A percentile compares a stretch with the other conserved stretches of the same genome.
phyloP scores from a whole-genome alignment of 164 flowering plant genomes.

The Chimonanthus salicifolius region DNA sequence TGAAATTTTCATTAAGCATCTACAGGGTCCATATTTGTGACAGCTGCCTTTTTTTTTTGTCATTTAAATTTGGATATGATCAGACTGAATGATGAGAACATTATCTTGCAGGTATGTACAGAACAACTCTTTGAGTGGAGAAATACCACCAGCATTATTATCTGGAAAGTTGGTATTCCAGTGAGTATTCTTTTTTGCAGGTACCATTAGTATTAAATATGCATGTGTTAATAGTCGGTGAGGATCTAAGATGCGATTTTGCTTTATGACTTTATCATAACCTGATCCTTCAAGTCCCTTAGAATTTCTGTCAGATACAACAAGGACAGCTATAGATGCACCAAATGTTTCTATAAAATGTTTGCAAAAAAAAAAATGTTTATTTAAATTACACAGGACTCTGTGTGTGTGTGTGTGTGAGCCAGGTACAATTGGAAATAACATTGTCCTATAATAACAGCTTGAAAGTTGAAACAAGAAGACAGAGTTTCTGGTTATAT shows the following conservation, averaged over 20 bases:
- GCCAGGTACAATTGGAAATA: too few species aligned
- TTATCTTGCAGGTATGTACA: slow-evolving; percentile 58
- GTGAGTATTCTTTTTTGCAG: slow-evolving; percentile 39
- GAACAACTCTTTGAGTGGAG: slow-evolving; percentile 78
- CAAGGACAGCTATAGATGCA: too few species aligned
- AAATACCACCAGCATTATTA: slow-evolving; percentile 51
- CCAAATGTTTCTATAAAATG: too few species aligned
- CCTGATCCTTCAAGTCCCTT: not conserved
- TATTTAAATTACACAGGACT: too few species aligned
- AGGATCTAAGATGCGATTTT: not conserved
- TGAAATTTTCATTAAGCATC: not conserved
- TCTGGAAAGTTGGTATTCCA: slow-evolving; percentile 42
- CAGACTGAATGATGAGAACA: slow-evolving; percentile 6
- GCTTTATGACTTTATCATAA: not conserved
- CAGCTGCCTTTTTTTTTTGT: not conserved
- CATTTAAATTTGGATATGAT: not conserved
- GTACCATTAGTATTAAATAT: not conserved
- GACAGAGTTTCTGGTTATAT: too few species aligned
- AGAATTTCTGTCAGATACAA: not conserved
- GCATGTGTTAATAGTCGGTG: not conserved
- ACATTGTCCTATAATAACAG: too few species aligned
- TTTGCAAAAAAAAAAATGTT: too few species aligned
- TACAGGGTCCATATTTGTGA: not conserved
- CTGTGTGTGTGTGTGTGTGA: too few species aligned
- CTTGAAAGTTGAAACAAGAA: too few species aligned